Evolutionary conservation across 1,139 yeast genomes (phyloP), one percentile per base, ranked within the genome.

Genomic region (Yamadazyma dendronema): DNA sequence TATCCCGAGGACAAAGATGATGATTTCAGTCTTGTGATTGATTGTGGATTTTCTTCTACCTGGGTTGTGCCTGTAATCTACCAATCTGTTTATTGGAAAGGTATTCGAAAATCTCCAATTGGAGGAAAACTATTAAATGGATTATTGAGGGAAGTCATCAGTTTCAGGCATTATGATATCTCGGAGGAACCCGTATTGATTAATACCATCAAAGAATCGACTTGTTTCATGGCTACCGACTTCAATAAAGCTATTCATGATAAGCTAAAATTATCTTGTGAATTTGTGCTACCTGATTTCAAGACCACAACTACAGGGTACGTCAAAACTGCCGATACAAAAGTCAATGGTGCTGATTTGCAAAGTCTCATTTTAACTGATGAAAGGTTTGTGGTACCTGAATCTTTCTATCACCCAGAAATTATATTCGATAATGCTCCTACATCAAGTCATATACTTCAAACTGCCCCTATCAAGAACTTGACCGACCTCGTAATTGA

Each of bases 81-180:
- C 48, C 96, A 95, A 24, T 73, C 79, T 26, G 85, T 88, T 0
- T 77, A 80, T 52, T 84, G 90, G 80, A 76, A 77, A 30, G 96
- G 92, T 0, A 82, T 87, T 3, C 76, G 79, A 46, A 82, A 88
- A 47, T 56, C 84, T 34, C 84, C 84, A 31, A 77, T 94, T 30
- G 98, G 95, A 1, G 99, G 99, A 0, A 76, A 87, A 40, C 67
- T 87, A 37, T 63, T 94, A 40, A 87, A 88, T 38, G 96, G 96
- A 8, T 77, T 84, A 37, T 61, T 94, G 35, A 72, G 89, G 43
- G 98, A 92, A 52, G 71, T 87, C 31, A 77, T 92, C 12, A 88
- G 97, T 3, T 92, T 86, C 56, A 73, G 97, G 41, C 95, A 94
- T 62, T 92, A 90, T 60, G 94, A 94, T 54, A 90, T 94, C 52